Evolutionary conservation across 169 alveolate species (phyloP), one percentile per base, ranked within the genome.

Genomic region (Plasmodium ovale): DNA sequence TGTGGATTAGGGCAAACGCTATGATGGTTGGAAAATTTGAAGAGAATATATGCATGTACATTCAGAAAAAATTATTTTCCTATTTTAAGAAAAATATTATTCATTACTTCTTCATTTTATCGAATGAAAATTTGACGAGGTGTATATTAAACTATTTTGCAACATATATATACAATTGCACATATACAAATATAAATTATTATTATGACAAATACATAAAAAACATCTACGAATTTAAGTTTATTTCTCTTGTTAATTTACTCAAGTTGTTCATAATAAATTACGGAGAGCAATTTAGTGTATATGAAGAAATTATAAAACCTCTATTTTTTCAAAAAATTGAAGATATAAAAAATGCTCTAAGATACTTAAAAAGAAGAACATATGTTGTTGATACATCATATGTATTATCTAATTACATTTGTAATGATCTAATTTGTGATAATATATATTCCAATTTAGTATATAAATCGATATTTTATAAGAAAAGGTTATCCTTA

Each of bases 101-200:
- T 51, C 56, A 47, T 10, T 82, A 82, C 54, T 82, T 82, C 65
- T 82, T 82, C 59, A 65, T 82, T 19, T 65, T 82, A 65, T 64
- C 54, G 7, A 82, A 82, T 82, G 90, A 82, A 82, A 65, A 59
- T 33, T 65, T 82, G 27, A 42, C 90, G 14, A 82, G 84, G 19
- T 82, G 79, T 64, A 64, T 82, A 21, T 16, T 82, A 42, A 82
- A 65, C 44, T 82, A 82, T 27, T 82, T 65, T 35, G 44, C 47
- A 47, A 82, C 90, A 27, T 58, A 82, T 56, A 82, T 82, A 65
- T 82, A 82, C 51, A 82, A 64, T 54, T 82, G 72, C 42, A 82
- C 64, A 37, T 82, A 82, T 58, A 65, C 72, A 27, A 82, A 82
- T 56, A 65, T 82, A 69, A 82, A 82, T 53, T 82, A 82, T 59